Evolutionary conservation across 1,284 basidiomycete genomes (phyloP).

Genomic region (Grifola frondosa): DNA sequence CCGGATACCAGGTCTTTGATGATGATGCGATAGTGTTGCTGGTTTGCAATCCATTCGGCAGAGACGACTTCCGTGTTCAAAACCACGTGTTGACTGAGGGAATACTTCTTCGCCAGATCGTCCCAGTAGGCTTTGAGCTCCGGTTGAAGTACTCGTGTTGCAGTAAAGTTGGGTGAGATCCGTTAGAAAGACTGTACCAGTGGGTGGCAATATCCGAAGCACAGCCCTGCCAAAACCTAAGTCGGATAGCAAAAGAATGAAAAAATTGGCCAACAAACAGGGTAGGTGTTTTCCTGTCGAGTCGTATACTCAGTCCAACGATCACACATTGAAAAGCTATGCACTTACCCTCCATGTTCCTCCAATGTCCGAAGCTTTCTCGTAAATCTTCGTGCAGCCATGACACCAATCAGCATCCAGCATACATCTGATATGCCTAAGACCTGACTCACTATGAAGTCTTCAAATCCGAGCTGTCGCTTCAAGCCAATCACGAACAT

Average conservation of each 20-base stretch:
- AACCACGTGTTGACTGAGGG: conserved; percentile 19
- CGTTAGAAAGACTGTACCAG: conserved; percentile 35
- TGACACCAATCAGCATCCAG: neutral
- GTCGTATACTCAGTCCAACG: neutral
- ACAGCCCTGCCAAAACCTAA: conserved; percentile 20
- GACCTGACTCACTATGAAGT: conserved; percentile 23
- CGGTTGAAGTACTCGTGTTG: conserved; percentile 25
- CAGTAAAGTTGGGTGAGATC: conserved; percentile 33
- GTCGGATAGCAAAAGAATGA: neutral
- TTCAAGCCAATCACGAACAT: conserved; percentile 23
- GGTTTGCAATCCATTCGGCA: conserved; percentile 40
- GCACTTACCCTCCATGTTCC: conserved; percentile 37
- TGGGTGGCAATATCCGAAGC: conserved; percentile 29
- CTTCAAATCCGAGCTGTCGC: conserved; percentile 19
- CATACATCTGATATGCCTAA: neutral
- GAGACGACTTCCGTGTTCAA: conserved; percentile 37
- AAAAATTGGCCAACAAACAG: conserved; percentile 14
- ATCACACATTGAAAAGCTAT: neutral
- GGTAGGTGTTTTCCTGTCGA: conserved; percentile 32
- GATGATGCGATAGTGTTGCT: conserved; percentile 35
- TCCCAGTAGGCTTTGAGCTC: conserved; percentile 36
- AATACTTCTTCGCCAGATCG: conserved; percentile 25
- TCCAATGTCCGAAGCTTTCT: conserved; percentile 31
- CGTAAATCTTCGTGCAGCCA: conserved; percentile 37
- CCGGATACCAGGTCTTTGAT: conserved; percentile 32